Evolutionary conservation across 495 filamentous ascomycete species (phyloP).

Genomic region (Aspergillus affinis): DNA sequence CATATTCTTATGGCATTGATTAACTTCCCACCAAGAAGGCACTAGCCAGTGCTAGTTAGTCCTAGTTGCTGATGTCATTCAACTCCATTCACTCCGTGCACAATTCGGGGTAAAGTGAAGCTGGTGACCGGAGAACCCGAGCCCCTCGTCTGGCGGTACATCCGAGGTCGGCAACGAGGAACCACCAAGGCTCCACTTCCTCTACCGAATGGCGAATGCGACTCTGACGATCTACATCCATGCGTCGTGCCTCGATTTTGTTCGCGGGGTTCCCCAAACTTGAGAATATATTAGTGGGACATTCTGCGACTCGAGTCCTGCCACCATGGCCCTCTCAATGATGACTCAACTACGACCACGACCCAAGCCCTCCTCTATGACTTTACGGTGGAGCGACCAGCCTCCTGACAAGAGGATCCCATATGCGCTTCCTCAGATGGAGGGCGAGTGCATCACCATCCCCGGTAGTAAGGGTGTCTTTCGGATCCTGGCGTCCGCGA

Average conservation of each 20-base stretch:
- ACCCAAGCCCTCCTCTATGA: conserved; percentile 19
- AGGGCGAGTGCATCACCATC: conserved; percentile 47
- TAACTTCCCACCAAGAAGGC: not conserved
- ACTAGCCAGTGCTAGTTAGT: not conserved
- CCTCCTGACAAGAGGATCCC: conserved; percentile 30
- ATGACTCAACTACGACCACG: not conserved
- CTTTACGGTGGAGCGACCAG: conserved; percentile 25
- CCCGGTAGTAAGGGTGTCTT: conserved; percentile 44
- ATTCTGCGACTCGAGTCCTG: too few species aligned
- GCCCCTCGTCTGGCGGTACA: conserved; percentile 8
- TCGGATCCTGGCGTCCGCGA: conserved; percentile 45
- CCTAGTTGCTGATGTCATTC: too few species aligned
- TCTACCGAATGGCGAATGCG: not conserved
- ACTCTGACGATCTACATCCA: not conserved
- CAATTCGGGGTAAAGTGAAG: not conserved
- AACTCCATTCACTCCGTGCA: not conserved
- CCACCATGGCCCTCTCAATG: not conserved
- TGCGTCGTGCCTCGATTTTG: too few species aligned
- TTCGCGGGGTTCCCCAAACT: too few species aligned
- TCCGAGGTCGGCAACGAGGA: conserved; percentile 13
- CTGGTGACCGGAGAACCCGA: conserved; percentile 14
- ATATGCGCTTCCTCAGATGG: conserved; percentile 43
- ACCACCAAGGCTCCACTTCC: not conserved
- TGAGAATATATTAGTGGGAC: too few species aligned
- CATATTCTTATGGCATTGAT: too few species aligned